These are phyloP conservation scores for Hymenoscyphus repandus DNA, from an alignment of 2,329 filamentous ascomycete genomes.

Conservation along the genomic window DNA sequence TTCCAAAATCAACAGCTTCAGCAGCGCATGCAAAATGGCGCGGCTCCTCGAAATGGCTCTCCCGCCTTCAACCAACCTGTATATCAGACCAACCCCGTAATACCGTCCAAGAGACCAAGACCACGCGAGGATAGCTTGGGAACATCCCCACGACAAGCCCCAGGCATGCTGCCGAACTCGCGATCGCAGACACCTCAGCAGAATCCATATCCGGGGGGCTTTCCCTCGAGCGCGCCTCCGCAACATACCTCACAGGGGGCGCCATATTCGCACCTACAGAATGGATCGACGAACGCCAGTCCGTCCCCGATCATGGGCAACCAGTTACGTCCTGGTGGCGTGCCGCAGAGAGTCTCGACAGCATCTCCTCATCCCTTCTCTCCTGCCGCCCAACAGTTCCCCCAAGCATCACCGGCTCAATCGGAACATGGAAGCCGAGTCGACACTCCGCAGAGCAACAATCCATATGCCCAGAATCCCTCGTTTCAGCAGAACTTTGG, in stretches of 20 bases:
- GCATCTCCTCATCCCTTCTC: constrained; percentile 90
- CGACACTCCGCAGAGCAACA: constrained; percentile 63
- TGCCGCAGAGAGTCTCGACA: constrained; percentile 79
- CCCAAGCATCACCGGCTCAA: constrained; percentile 70
- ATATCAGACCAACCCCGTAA: constrained; percentile 79
- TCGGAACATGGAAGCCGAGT: constrained; percentile 64
- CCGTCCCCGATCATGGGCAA: constrained; percentile 90
- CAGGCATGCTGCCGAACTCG: constrained; percentile 70
- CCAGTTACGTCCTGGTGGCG: constrained; percentile 65
- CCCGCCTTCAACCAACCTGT: constrained; percentile 71
- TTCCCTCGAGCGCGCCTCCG: constrained; percentile 54
- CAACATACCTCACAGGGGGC: constrained; percentile 57
- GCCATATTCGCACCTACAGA: constrained; percentile 77
- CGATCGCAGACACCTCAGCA: constrained; percentile 91
- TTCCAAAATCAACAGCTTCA: constrained; percentile 44
- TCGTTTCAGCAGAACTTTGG: constrained; percentile 54
- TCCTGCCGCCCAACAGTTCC: constrained; percentile 67
- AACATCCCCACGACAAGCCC: constrained; percentile 72
- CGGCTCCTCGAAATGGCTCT: constrained; percentile 72
- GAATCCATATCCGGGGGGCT: constrained; percentile 65
- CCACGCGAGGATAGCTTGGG: constrained; percentile 79
- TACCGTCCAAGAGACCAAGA: constrained; percentile 83
- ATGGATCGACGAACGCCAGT: constrained; percentile 76
- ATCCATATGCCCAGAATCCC: constrained; percentile 57
- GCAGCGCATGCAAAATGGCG: constrained; percentile 69